phyloP scores from a whole-genome alignment of 2,329 filamentous ascomycete species.

The Xylaria polymorpha region DNA sequence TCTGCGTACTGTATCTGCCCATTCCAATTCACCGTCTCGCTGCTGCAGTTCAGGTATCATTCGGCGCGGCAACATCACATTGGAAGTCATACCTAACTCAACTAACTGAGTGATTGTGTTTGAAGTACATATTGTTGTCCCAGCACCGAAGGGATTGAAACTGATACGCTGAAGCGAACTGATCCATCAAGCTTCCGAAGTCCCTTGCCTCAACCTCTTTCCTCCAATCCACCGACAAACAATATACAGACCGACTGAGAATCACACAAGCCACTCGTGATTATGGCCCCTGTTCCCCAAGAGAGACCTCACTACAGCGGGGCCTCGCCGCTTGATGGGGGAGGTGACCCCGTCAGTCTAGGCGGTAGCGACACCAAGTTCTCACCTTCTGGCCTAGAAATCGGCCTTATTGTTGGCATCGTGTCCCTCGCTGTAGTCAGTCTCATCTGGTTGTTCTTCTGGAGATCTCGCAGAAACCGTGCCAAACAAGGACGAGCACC shows the following conservation, averaged over 20 bases:
- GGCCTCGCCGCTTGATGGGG: constrained; percentile 46
- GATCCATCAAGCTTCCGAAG: background rate
- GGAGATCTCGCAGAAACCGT: constrained; percentile 45
- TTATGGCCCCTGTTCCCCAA: constrained; percentile 36
- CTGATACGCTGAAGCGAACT: background rate
- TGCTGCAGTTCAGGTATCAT: background rate
- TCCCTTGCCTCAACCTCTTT: background rate
- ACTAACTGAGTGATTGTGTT: constrained; percentile 1
- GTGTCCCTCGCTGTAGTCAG: constrained; percentile 42
- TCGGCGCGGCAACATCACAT: background rate
- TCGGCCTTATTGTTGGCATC: constrained; percentile 48
- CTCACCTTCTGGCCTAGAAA: constrained; percentile 42
- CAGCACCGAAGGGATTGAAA: background rate
- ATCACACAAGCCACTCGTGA: background rate
- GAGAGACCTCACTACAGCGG: constrained; percentile 42
- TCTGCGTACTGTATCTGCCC: background rate
- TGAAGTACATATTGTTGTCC: background rate
- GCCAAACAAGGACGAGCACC: constrained; percentile 28
- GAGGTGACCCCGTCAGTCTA: constrained; percentile 39
- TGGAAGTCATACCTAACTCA: background rate
- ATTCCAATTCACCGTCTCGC: background rate
- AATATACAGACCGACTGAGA: background rate
- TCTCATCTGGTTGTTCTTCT: constrained; percentile 46
- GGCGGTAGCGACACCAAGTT: constrained; percentile 32
- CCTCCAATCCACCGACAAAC: background rate